Percentiles rank a stretch among this genome's conserved stretches.
Conservation (phyloP, 768 basidiomycete species). For the Pulveroboletus sp. region DNA sequence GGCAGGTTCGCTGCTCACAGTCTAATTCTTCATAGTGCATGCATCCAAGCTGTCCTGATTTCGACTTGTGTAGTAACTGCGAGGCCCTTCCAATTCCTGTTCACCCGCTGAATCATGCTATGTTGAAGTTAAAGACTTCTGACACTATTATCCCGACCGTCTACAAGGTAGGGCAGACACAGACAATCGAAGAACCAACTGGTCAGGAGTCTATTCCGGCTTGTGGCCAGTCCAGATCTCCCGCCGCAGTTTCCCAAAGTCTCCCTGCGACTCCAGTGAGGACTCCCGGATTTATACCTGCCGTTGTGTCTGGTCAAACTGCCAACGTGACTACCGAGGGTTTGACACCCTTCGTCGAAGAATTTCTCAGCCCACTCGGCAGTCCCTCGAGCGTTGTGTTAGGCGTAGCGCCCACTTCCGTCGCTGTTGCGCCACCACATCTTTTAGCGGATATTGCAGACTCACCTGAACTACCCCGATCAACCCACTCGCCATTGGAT, state of each 20-base stretch:
- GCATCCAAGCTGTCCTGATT: conserved; percentile 72
- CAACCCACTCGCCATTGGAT: conserved; percentile 12
- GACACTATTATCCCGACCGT: conserved; percentile 47
- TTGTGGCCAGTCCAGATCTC: not conserved
- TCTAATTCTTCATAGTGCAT: conserved; percentile 56
- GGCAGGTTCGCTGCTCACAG: not conserved
- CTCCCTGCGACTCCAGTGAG: not conserved
- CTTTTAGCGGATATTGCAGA: conserved; percentile 9
- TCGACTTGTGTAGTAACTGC: conserved; percentile 74
- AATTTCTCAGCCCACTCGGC: conserved; percentile 22
- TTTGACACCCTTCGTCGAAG: conserved; percentile 7
- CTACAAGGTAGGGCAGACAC: conserved; percentile 24
- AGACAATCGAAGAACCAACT: not conserved
- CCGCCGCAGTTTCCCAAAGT: not conserved
- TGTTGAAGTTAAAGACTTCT: conserved; percentile 66
- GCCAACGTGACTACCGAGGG: not conserved
- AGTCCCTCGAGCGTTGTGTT: conserved; percentile 14
- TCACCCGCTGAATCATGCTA: conserved; percentile 65
- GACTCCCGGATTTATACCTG: not conserved
- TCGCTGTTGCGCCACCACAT: conserved; percentile 1
- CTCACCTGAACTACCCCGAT: conserved; percentile 4
- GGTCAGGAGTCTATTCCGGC: not conserved
- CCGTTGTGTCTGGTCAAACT: not conserved
- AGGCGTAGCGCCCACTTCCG: not conserved
- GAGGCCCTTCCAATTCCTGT: conserved; percentile 75